Evolutionary conservation across 208 protist species (phyloP).

Genomic region (Crithidia thermophila): DNA sequence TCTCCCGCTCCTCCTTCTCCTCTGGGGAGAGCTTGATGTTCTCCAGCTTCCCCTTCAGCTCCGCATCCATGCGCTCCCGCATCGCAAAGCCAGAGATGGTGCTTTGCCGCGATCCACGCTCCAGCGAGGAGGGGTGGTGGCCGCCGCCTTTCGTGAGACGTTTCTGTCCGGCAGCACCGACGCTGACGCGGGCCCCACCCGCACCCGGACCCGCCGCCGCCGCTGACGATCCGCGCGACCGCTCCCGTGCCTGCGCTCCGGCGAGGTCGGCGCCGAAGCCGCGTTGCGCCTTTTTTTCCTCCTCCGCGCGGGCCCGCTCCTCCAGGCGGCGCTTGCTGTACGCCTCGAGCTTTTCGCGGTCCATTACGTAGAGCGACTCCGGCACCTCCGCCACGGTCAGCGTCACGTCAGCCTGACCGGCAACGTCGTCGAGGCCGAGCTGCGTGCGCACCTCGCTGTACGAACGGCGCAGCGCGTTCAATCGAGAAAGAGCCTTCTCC

Average conservation of each 20-base stretch:
- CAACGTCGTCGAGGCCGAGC: conserved; percentile 13
- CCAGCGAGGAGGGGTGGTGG: conserved; percentile 17
- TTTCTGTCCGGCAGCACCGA: background rate
- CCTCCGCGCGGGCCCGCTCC: conserved; percentile 54
- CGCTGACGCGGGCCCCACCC: background rate
- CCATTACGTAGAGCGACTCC: conserved; percentile 69
- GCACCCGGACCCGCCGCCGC: background rate
- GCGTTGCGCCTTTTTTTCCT: conserved; percentile 81
- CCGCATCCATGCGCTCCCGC: conserved; percentile 82
- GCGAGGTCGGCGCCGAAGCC: conserved; percentile 91
- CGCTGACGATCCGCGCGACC: conserved; percentile 14
- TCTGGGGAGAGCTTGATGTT: conserved; percentile 77
- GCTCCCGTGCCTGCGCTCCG: conserved; percentile 32
- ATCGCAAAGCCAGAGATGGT: conserved; percentile 52
- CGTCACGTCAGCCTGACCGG: conserved; percentile 9
- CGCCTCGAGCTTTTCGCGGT: conserved; percentile 61
- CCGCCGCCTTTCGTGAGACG: conserved; percentile 24
- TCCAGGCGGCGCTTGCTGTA: conserved; percentile 56
- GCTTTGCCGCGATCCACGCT: conserved; percentile 50
- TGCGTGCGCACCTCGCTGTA: conserved; percentile 16
- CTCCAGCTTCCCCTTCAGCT: conserved; percentile 81
- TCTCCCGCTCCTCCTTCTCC: conserved; percentile 86
- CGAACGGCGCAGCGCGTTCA: conserved; percentile 61
- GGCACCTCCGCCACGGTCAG: conserved; percentile 66
- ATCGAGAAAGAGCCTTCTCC: conserved; percentile 49